Percentiles rank a stretch among this genome's conserved stretches.
These are phyloP conservation scores for Alternaria dauci DNA, from an alignment of 2,329 filamentous ascomycete genomes.

Conservation along the genomic window DNA sequence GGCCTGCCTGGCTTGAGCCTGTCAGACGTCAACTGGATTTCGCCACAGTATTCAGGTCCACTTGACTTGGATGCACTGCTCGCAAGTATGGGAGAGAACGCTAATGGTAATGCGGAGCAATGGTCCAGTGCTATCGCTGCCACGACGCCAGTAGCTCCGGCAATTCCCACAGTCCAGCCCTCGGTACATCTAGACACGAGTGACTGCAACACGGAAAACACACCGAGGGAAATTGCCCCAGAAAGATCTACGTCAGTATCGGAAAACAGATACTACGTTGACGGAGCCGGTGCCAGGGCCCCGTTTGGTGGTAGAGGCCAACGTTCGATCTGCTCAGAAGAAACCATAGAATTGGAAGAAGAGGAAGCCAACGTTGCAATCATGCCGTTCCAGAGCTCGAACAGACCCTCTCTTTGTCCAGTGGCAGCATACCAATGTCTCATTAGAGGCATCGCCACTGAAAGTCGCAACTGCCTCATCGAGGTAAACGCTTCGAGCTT, in stretches of 20 bases:
- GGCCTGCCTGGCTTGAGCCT: conserved; percentile 11
- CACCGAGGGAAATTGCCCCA: background rate
- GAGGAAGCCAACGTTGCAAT: background rate
- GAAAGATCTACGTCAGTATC: conserved; percentile 12
- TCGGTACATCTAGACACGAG: background rate
- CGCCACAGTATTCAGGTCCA: conserved; percentile 14
- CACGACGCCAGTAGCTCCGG: background rate
- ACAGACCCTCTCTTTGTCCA: background rate
- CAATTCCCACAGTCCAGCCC: conserved; percentile 4
- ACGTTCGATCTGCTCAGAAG: background rate
- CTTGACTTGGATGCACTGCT: conserved; percentile 17
- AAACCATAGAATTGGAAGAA: background rate
- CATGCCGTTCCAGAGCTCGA: background rate
- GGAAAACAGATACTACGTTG: conserved; percentile 22
- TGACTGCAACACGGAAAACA: conserved; percentile 3
- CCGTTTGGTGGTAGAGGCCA: conserved; percentile 22
- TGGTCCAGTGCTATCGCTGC: conserved; percentile 1
- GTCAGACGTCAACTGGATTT: conserved; percentile 20
- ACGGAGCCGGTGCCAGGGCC: conserved; percentile 23
- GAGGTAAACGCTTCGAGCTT: conserved; percentile 22
- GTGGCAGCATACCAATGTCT: conserved; percentile 12
- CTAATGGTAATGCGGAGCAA: background rate
- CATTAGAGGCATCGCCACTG: conserved; percentile 12
- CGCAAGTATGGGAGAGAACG: background rate
- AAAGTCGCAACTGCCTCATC: conserved; percentile 7